Base-by-base conservation (phyloP, 1,284 basidiomycete species). In the Boletus hoseneyae region DNA sequence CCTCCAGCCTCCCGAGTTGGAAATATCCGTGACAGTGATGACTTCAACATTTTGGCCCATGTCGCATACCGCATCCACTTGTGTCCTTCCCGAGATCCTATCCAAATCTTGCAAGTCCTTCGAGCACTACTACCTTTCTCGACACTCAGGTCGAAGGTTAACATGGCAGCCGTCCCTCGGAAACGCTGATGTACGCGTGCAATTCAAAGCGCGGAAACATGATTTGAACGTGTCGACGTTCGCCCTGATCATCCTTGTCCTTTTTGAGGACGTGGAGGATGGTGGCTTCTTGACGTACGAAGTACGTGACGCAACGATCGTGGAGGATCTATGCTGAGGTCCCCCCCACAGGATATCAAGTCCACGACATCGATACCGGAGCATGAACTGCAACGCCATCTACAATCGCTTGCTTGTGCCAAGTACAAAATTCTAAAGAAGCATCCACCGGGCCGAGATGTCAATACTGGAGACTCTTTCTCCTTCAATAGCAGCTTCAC, bases 381-480 rank as follows among this genome's bases (percentile, higher is more conserved):
- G 12, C 54, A 56, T 0, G 96, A 99, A 50, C 77, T 99, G 9
- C 85, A 90, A 65, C 85, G 97, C 10, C 91, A 95, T 54, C 77
- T 99, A 9, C 97, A 99, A 67, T 95, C 94, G 0, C 78, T 99
- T 11, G 95, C 97, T 2, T 99, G 96, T 64, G 94, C 90, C n/a
- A 99, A 97, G 69, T 95, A 82, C 75, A 94, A 96, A 63, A 79
- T 99, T 32, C 70, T 99, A 52, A 90, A 85, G 66, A 99, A 99
- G 66, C 86, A 88, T 56, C 97, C 97, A 1, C 83, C 89, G 43
- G 83, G 91, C 3, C 81, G 93, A 33, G 94, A 98, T 34, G 78
- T 99, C 38, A 73, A 82, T 48, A 60, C 73, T 0, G 73, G 73
- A 13, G 97, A 99, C 65, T 76, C 78, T 0, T 99, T 99, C 69